phyloP scores from a whole-genome alignment of 2,329 filamentous ascomycete species.

The Exophiala spinifera region DNA sequence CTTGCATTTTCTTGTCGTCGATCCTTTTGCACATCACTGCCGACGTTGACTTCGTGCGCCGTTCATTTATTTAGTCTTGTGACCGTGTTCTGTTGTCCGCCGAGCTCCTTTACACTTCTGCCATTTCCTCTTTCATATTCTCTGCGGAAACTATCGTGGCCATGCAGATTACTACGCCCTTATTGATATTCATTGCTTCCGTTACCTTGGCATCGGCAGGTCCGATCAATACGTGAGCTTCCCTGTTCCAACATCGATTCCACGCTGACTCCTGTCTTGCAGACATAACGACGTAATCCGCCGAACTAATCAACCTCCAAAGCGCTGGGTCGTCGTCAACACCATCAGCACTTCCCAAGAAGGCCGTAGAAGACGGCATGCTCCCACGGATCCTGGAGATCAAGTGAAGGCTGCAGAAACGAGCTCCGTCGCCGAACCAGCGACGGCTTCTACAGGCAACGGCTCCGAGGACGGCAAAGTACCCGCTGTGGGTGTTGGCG shows the following conservation, averaged over 20 bases:
- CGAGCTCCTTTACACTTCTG: neutral
- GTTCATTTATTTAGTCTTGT: neutral
- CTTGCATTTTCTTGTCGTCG: neutral
- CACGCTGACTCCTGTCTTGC: constrained; percentile 6
- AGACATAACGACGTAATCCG: constrained; percentile 21
- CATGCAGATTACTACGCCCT: constrained; percentile 12
- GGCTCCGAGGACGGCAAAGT: constrained; percentile 27
- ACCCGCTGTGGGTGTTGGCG: constrained; percentile 26
- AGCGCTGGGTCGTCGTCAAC: constrained; percentile 18
- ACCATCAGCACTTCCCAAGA: neutral
- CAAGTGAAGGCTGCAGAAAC: constrained; percentile 3
- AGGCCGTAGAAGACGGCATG: constrained; percentile 7
- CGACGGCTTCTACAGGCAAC: constrained; percentile 14
- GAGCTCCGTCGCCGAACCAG: constrained; percentile 6
- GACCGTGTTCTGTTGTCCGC: neutral
- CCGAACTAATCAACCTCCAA: constrained; percentile 8
- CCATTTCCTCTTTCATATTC: neutral
- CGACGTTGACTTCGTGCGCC: neutral
- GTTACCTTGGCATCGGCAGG: constrained; percentile 22
- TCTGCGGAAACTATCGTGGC: neutral
- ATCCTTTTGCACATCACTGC: neutral
- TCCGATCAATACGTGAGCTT: constrained; percentile 23
- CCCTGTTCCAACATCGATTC: neutral
- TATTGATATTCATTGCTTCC: constrained; percentile 10
- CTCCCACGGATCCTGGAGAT: constrained; percentile 13